Evolutionary conservation across 768 basidiomycete species (phyloP).

Genomic region (Russula foetens): DNA sequence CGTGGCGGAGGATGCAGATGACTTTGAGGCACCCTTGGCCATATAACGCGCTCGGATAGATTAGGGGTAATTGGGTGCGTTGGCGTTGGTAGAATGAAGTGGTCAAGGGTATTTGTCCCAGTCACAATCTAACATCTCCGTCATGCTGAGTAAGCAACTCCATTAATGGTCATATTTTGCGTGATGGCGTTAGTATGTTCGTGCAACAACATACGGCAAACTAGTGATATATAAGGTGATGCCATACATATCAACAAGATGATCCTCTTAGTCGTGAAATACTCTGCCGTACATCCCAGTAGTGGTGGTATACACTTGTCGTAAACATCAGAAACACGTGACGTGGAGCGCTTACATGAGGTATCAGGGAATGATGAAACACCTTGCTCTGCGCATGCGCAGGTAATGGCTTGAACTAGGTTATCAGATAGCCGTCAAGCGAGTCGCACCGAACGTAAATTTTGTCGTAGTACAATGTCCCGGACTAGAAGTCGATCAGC

Average conservation of each 20-base stretch:
- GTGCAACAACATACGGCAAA: constrained; percentile 5
- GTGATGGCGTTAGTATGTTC: neutral
- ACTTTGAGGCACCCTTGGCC: constrained; percentile 44
- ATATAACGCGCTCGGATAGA: constrained; percentile 23
- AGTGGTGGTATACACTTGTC: neutral
- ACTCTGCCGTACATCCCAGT: neutral
- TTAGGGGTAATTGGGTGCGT: no score
- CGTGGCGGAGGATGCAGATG: constrained; percentile 77
- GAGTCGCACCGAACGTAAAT: constrained; percentile 17
- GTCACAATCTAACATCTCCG: neutral
- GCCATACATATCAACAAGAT: neutral
- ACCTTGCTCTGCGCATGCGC: neutral
- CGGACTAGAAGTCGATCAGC: constrained; percentile 16
- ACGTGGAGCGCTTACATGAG: neutral
- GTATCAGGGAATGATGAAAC: neutral
- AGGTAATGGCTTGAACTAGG: neutral
- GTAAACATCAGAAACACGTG: neutral
- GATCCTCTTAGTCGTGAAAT: neutral
- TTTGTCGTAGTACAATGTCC: constrained; percentile 19
- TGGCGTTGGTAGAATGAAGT: neutral
- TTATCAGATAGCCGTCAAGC: neutral
- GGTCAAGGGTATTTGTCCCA: neutral
- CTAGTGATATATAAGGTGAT: neutral
- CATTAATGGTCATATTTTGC: neutral
- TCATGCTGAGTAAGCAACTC: constrained; percentile 11